phyloP scores from a whole-genome alignment of 2,329 filamentous ascomycete species.

The Amauroascus verrucosus region DNA sequence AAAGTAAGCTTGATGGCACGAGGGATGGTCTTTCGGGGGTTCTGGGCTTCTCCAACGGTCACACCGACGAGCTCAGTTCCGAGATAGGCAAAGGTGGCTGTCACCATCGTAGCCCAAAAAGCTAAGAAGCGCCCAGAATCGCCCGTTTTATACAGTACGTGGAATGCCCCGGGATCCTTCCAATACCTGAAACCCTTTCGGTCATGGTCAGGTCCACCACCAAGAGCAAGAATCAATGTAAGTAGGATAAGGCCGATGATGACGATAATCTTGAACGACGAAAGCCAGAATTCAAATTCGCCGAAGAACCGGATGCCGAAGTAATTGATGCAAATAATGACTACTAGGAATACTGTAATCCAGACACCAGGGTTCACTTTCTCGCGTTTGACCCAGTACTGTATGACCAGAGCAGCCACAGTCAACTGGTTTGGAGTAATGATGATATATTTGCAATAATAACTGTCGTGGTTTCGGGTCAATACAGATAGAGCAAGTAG shows the following conservation, averaged over 20 bases:
- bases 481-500: neutral
- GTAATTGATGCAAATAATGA: constrained; percentile 57
- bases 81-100: constrained; percentile 29
- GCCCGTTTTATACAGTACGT: constrained; percentile 37
- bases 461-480: constrained; percentile 38
- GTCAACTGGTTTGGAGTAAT: constrained; percentile 77
- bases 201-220: constrained; percentile 55
- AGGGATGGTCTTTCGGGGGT: constrained; percentile 45
- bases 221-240: constrained; percentile 52
- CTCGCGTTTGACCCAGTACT: constrained; percentile 60
- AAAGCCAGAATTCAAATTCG: constrained; percentile 53
- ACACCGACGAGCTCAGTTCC: constrained; percentile 44
- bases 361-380: constrained; percentile 67
- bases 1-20: constrained; percentile 46
- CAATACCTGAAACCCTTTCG: constrained; percentile 58
- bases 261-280: constrained; percentile 58
- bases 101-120: constrained; percentile 51
- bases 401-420: constrained; percentile 66
- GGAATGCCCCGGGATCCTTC: constrained; percentile 52
- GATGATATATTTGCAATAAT: constrained; percentile 71
- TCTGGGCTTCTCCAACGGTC: constrained; percentile 46
- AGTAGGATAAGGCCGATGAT: constrained; percentile 58
- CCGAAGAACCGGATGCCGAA: constrained; percentile 61
- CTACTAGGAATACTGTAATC: constrained; percentile 59
- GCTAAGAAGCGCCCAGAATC: constrained; percentile 47